phyloP scores from a whole-genome alignment of 208 protist species.

The Giardia muris region DNA sequence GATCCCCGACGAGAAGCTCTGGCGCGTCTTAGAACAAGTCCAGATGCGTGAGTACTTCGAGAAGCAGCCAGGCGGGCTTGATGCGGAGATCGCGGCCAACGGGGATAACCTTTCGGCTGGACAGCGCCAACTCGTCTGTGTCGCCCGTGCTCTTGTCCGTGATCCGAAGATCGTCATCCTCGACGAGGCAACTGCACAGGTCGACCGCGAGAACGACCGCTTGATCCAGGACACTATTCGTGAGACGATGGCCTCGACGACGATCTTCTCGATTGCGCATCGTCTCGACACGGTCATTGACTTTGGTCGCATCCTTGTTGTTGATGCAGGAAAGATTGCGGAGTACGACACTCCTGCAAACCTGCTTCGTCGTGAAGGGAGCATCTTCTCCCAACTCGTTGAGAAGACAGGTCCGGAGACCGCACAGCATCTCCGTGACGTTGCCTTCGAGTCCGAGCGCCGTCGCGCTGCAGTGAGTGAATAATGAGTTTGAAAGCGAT shows the following conservation, averaged over 20 bases:
- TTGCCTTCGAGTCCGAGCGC: no score
- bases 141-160: constrained; percentile 18
- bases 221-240: constrained; percentile 29
- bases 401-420: no score
- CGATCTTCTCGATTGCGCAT: constrained; percentile 36
- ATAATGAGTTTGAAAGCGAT: no score
- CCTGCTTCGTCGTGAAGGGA: neutral
- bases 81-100: neutral
- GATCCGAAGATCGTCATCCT: constrained; percentile 23
- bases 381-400: neutral
- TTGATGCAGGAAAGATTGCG: constrained; percentile 2
- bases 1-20: constrained; percentile 34
- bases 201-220: constrained; percentile 34
- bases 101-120: constrained; percentile 32
- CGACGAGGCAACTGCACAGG: constrained; percentile 33
- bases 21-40: constrained; percentile 13
- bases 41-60: constrained; percentile 26
- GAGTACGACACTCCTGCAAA: neutral
- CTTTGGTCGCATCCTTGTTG: constrained; percentile 54
- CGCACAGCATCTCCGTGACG: no score
- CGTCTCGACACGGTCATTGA: constrained; percentile 41
- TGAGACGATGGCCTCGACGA: neutral
- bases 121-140: constrained; percentile 33
- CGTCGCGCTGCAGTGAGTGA: no score
- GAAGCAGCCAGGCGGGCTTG: neutral